Evolutionary conservation across 257 asterid genomes (phyloP), one percentile per base, ranked within the genome.

Genomic region (Petrea volubilis): DNA sequence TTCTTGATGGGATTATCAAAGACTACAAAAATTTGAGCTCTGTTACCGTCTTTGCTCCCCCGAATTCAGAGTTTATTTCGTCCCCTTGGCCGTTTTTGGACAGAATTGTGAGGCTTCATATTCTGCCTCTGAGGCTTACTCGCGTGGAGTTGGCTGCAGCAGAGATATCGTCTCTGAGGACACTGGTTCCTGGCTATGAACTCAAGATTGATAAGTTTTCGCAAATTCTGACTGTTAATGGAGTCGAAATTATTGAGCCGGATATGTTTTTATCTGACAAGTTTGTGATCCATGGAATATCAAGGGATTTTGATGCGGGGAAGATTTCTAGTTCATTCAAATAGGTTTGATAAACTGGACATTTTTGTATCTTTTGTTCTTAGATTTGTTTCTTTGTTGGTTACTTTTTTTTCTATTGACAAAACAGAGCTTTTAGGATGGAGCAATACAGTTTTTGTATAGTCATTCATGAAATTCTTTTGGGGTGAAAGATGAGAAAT

Each of bases 1-100:
- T 81, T 77, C 71, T 86, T 64, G 88, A 86, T 51, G 85, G 77
- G 56, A 58, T 90, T 58, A 20, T 83, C 44, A 73, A 38, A 44
- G 87, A 86, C 62, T 78, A 61, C 55, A 14, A 61, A 4, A 74
- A 87, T 71, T 63, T 86, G 66, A 71, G 68, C 7, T 67, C 81
- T 6, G 83, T 75, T 18, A 84, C 96, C 24, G 53, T 91, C 61
- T 87, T 91, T 46, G 89, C 85, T 11, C 95, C 96, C 3, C 88
- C 86, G 0, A 72, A 82, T 77, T 78, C 89, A 1, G 87, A 77
- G 13, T 87, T 83, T 36, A 51, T 83, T 38, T 71, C 93, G 0
- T 78, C 84, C 8, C 70, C 95, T 3, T 77, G 86, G 5, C 95
- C 91, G 0, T 73, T 81, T 6, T 52, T 89, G 60, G 84, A 81